Evolutionary conservation across 805 yeast genomes (phyloP), one percentile per base, ranked within the genome.

Genomic region (Cephaloascus fragrans): DNA sequence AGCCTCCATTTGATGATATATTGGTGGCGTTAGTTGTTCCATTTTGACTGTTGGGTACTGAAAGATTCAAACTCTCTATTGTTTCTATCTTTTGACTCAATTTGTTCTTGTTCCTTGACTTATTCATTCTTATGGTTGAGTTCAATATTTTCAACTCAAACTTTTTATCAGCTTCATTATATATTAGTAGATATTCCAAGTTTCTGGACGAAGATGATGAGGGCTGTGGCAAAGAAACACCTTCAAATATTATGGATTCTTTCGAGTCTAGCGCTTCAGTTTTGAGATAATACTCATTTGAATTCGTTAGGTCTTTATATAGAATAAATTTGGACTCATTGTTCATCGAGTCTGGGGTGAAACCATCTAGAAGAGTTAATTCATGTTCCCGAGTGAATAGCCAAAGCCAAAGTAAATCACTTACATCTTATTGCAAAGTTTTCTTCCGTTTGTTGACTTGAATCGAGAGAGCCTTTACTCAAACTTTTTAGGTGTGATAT

Each of bases 141-240:
- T 19, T 18, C 33, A 38, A 20, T 19, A 14, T 5, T 19, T 35
- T 26, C 5, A 35, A 14, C 32, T 32, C 19, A 14, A 34, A 34
- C 17, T 14, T 6, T 8, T 31, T 14, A 8, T 14, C 16, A 12
- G 38, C 26, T 17, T 45, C 45, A 33, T 52, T 49, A 37, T 29
- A 54, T 1, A 47, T 28, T n/a, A 54, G 28, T 3, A 54, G 26
- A 35, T 52, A 53, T n/a, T 52, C 52, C 4, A 48, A 36, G 1
- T 45, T 46, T n/a, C 38, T 39, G 10, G 28, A 23, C 20, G 8
- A n/a, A 8, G 31, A 5, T n/a, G 9, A 23, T n/a, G 19, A 9
- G n/a, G n/a, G n/a, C 26, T 8, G 26, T 5, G 16, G 17, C 9
- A 9, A 8, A 14, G 36, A 12, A 6, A 18, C n/a, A 9, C 36